Conservation (phyloP, 1,284 basidiomycete genomes). For the Coniferiporia weirii region DNA sequence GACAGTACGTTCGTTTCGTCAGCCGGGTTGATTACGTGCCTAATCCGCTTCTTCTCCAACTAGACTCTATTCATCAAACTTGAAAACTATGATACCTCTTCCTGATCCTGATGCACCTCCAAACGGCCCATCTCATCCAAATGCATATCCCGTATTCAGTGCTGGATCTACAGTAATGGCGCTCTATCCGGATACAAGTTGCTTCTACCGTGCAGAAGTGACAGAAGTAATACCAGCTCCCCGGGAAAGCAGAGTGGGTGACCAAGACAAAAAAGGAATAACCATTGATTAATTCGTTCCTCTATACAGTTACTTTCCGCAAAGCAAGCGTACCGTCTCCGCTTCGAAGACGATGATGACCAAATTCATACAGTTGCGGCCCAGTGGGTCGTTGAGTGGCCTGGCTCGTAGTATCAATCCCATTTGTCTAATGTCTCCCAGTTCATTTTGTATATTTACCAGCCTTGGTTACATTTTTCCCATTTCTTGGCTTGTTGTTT, state of each 20-base stretch:
- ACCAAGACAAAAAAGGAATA: not conserved
- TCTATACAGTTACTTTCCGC: conserved; percentile 15
- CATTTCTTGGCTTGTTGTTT: not conserved
- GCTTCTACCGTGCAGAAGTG: conserved; percentile 68
- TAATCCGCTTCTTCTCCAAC: conserved; percentile 5
- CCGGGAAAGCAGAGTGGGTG: conserved; percentile 44
- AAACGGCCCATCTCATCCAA: conserved; percentile 56
- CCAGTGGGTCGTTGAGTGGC: conserved; percentile 75
- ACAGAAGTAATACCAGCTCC: conserved; percentile 63
- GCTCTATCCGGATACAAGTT: conserved; percentile 79
- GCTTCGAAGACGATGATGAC: conserved; percentile 80
- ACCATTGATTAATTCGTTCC: not conserved
- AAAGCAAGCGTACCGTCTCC: conserved; percentile 54
- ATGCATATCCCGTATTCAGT: conserved; percentile 66
- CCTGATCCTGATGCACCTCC: conserved; percentile 60
- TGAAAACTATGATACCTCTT: conserved; percentile 67
- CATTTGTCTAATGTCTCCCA: not conserved
- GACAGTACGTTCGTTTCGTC: conserved; percentile 42
- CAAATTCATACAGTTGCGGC: conserved; percentile 68
- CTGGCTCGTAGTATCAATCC: conserved; percentile 30
- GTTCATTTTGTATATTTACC: not conserved
- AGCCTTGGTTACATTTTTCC: not conserved
- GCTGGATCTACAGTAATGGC: conserved; percentile 71
- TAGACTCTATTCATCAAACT: conserved; percentile 63
- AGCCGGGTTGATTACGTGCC: not conserved